Conservation (phyloP, 805 yeast species). For the Starmerella kuoi region DNA sequence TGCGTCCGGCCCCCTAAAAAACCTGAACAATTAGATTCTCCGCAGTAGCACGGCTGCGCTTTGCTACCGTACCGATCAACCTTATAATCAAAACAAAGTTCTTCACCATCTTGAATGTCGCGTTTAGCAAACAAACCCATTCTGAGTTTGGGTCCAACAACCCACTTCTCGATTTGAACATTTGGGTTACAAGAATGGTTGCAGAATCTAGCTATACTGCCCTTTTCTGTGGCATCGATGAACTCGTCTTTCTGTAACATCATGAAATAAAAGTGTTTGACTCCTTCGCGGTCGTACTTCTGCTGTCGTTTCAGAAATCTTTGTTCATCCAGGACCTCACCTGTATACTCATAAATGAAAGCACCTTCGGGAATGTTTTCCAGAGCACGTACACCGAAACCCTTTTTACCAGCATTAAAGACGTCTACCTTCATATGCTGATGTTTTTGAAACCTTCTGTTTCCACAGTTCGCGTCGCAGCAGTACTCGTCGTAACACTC, state of each 20-base stretch:
- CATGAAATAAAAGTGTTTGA: slow-evolving; percentile 87
- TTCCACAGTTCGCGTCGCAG: slow-evolving; percentile 53
- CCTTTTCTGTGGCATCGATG: slow-evolving; percentile 86
- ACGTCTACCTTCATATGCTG: slow-evolving; percentile 69
- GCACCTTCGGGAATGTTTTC: slow-evolving; percentile 43
- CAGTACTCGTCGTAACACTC: slow-evolving; percentile 70
- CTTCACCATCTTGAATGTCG: slow-evolving; percentile 63
- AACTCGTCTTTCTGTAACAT: slow-evolving; percentile 87
- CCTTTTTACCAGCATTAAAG: slow-evolving; percentile 72
- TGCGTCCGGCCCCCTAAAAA: slow-evolving; percentile 95
- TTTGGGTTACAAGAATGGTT: slow-evolving; percentile 94
- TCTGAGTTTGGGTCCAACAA: slow-evolving; percentile 73
- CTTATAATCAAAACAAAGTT: slow-evolving; percentile 81
- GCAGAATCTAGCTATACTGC: slow-evolving; percentile 80
- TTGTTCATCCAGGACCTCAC: slow-evolving; percentile 79
- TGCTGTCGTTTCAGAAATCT: slow-evolving; percentile 64
- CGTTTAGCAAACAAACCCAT: slow-evolving; percentile 94
- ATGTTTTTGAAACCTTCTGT: slow-evolving; percentile 74
- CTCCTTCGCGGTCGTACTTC: slow-evolving; percentile 44
- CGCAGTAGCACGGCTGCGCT: slow-evolving; percentile 90
- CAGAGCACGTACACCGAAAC: slow-evolving; percentile 77
- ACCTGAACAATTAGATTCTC: slow-evolving; percentile 83
- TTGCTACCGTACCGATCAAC: slow-evolving; percentile 94
- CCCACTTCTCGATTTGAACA: slow-evolving; percentile 94
- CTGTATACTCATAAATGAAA: slow-evolving; percentile 86